These are phyloP conservation scores for Piper betle DNA, from an alignment of 164 flowering plant species.

Conservation along the genomic window DNA sequence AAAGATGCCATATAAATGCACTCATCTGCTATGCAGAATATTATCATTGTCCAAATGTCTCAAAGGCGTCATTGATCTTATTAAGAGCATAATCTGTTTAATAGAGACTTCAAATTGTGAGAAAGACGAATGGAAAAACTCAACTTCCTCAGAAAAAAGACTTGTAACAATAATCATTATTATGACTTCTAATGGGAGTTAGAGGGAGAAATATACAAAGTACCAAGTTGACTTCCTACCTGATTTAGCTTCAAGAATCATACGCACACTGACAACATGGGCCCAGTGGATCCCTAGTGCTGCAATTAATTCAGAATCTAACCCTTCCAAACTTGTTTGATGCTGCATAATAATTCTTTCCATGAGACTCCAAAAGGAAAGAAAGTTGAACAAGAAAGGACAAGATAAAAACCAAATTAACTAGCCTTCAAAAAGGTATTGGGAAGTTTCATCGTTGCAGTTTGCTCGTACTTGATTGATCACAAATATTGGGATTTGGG, in stretches of 20 bases:
- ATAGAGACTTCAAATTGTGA: neutral
- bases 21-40: no score
- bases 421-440: constrained; percentile 58
- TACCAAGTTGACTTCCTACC: constrained; percentile 20
- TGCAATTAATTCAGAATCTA: constrained; percentile 59
- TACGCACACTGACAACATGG: constrained; percentile 71
- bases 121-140: neutral
- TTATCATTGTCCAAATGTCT: no score
- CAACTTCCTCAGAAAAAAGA: neutral
- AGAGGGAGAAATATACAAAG: neutral
- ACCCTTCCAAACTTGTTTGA: constrained; percentile 14
- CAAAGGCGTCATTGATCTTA: no score
- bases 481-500: constrained; percentile 66
- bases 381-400: constrained; percentile 4
- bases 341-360: constrained; percentile 17
- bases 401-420: neutral
- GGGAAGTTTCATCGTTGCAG: constrained; percentile 24
- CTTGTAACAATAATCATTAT: neutral
- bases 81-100: neutral
- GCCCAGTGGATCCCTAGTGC: constrained; percentile 83
- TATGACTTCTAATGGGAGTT: neutral
- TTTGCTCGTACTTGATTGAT: constrained; percentile 83
- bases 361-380: neutral
- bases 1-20: no score
- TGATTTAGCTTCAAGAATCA: constrained; percentile 63